Percentiles rank a stretch among this genome's conserved stretches.
phyloP scores from a whole-genome alignment of 371 early-diverging fungal species.

The Mucor racemosus region DNA sequence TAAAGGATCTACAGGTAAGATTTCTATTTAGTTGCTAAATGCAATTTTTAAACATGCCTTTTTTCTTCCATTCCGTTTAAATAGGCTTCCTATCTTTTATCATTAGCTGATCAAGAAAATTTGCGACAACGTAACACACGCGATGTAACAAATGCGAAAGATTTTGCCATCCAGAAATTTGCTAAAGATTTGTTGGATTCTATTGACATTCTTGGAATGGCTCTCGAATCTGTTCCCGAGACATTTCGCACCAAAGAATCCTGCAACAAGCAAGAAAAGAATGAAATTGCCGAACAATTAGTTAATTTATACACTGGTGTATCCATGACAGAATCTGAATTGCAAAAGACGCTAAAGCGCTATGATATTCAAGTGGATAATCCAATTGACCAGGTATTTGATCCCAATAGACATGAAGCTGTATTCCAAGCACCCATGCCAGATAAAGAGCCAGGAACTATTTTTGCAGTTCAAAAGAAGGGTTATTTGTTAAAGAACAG shows the following conservation, averaged over 20 bases:
- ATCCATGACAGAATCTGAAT: slow-evolving; percentile 76
- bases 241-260: slow-evolving; percentile 11
- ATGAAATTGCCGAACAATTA: slow-evolving; percentile 42
- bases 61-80: neutral
- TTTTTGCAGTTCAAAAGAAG: slow-evolving; percentile 80
- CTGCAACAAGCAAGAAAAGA: slow-evolving; percentile 17
- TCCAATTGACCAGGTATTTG: slow-evolving; percentile 20
- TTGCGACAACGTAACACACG: slow-evolving; percentile 77
- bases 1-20: slow-evolving; percentile 6
- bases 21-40: neutral
- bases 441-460: slow-evolving; percentile 79
- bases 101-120: slow-evolving; percentile 93
- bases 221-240: slow-evolving; percentile 72
- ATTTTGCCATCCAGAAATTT: slow-evolving; percentile 88
- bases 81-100: slow-evolving; percentile 70
- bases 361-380: slow-evolving; percentile 47
- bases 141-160: slow-evolving; percentile 75
- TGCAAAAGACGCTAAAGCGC: slow-evolving; percentile 78
- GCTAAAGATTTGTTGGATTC: slow-evolving; percentile 89
- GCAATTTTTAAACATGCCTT: neutral
- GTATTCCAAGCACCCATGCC: slow-evolving; percentile 69
- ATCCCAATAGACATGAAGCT: slow-evolving; percentile 53
- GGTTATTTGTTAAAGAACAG: slow-evolving; percentile 86
- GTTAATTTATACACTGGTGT: slow-evolving; percentile 82
- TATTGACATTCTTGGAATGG: slow-evolving; percentile 84